These are phyloP conservation scores for Colletotrichum sublineola DNA, from an alignment of 2,329 filamentous ascomycete species.

Conservation along the genomic window DNA sequence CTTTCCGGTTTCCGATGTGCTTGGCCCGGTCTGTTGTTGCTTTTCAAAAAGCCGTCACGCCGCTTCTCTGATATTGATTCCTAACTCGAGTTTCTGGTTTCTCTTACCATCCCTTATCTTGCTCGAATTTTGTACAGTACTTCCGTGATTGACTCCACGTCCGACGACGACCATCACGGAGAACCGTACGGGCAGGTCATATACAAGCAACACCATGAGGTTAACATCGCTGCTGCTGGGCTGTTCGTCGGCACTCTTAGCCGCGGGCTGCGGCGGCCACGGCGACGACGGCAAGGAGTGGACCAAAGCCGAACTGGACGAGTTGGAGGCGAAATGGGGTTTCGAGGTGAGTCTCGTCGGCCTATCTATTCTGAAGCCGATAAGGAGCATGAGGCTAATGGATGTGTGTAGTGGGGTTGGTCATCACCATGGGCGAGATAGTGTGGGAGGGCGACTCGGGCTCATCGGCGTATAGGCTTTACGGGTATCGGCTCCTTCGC, in stretches of 20 bases:
- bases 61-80: background rate
- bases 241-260: slow-evolving; percentile 45
- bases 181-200: background rate
- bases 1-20: slow-evolving; percentile 26
- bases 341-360: slow-evolving; percentile 59
- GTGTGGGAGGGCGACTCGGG: slow-evolving; percentile 43
- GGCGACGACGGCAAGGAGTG: slow-evolving; percentile 58
- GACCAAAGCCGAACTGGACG: slow-evolving; percentile 63
- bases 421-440: slow-evolving; percentile 8
- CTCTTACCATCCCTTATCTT: background rate
- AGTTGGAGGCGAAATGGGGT: slow-evolving; percentile 70
- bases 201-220: slow-evolving; percentile 31
- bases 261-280: slow-evolving; percentile 50
- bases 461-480: slow-evolving; percentile 67
- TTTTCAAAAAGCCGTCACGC: slow-evolving; percentile 7
- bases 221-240: slow-evolving; percentile 37
- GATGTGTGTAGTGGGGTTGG: slow-evolving; percentile 35
- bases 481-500: slow-evolving; percentile 82
- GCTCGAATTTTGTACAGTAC: background rate
- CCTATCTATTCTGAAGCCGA: no score
- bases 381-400: slow-evolving; percentile 11
- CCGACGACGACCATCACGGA: background rate
- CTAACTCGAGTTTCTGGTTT: background rate
- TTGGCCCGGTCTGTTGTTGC: background rate
- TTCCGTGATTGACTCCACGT: background rate